phyloP scores from a whole-genome alignment of 257 asterid genomes.

The Orobanche coerulescens region DNA sequence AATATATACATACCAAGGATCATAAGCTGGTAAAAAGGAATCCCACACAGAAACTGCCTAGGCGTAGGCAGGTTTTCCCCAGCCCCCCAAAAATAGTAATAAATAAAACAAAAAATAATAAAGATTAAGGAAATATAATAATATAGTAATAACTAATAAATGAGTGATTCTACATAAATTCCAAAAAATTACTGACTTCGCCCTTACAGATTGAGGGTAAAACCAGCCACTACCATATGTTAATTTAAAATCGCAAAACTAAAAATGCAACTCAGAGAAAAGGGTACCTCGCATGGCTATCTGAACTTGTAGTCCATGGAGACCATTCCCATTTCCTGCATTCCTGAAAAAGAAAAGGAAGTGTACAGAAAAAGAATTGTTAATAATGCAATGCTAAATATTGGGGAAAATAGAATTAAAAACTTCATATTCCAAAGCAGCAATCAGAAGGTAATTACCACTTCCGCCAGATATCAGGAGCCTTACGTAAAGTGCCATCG shows the following conservation, averaged over 20 bases:
- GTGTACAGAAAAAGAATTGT: background rate
- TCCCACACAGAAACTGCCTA: background rate
- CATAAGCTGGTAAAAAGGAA: background rate
- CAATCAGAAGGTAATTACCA: conserved; percentile 42
- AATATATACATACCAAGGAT: background rate
- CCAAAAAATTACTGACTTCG: background rate
- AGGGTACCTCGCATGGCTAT: conserved; percentile 89
- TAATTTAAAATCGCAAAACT: conserved; percentile 1
- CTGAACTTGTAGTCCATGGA: conserved; percentile 89
- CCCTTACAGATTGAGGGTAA: background rate
- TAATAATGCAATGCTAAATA: conserved; percentile 11
- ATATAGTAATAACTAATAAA: too few relatives aligned
- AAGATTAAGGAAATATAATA: too few relatives aligned
- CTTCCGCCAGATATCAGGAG: conserved; percentile 98
- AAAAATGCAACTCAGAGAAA: conserved; percentile 10
- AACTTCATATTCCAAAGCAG: conserved; percentile 3
- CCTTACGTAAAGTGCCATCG: conserved; percentile 97
- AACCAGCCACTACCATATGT: background rate
- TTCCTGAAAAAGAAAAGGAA: conserved; percentile 46
- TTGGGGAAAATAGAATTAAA: conserved; percentile 3
- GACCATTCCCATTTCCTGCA: conserved; percentile 82
- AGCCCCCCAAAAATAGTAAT: too few relatives aligned
- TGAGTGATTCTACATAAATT: background rate
- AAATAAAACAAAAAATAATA: too few relatives aligned
- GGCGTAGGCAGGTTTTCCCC: too few relatives aligned